Evolutionary conservation across 257 asterid species (phyloP), one percentile per base, ranked within the genome.

Genomic region (Petunia secreta): DNA sequence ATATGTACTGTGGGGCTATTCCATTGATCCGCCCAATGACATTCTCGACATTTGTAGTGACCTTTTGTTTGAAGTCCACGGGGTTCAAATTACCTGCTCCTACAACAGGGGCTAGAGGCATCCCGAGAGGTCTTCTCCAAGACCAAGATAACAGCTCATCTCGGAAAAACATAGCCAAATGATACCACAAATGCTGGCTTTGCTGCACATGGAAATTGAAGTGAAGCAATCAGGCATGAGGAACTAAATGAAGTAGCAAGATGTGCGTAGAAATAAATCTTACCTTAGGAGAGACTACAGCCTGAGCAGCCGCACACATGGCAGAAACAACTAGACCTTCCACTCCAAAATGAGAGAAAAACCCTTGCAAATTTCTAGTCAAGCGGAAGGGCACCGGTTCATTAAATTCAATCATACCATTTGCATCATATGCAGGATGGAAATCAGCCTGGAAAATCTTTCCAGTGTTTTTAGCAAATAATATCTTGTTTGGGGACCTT

Each of bases 101-200:
- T 52, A 91, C 96, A 59, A 88, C 89, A 57, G 97, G 91, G 63
- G 89, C 91, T 60, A 88, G 83, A 25, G 94, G 95, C 92, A 91
- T 90, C 77, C 97, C 98, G 7, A 90, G 91, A 53, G 98, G 97
- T 88, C 94, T 89, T 87, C 98, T 92, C 98, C 98, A 96, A 60
- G 98, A 94, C 99, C 99, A 96, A 41, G 99, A 96, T 71, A 96
- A 87, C 85, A 96, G 80, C 89, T 96, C 99, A 84, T 96, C 99
- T n/a, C 99, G 98, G 91, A 96, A 96, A 83, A 96, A 96, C 98
- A 94, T 92, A 2, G 99, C 99, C 86, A 96, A 84, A 85, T 96
- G 98, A 89, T 96, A 96, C 98, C 98, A 96, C 78, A 96, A 58
- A 86, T 94, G 99, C 84, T 94, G 98, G 81, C 85, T 92, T 94